These are phyloP conservation scores for Camptophora hylomeconis DNA, from an alignment of 2,329 filamentous ascomycete species.

Conservation along the genomic window DNA sequence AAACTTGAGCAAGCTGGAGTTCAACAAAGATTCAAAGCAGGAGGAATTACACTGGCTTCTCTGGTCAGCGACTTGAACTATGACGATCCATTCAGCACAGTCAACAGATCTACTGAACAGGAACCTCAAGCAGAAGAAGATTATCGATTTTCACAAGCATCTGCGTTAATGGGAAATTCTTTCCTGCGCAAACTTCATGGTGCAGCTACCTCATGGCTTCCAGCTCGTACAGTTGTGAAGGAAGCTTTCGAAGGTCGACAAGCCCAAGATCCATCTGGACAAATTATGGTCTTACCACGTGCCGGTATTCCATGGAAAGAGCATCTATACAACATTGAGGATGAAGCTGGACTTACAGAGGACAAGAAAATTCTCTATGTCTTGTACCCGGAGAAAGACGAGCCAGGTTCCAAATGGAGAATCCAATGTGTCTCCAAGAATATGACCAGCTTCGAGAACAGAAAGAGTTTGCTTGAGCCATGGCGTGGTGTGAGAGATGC, in stretches of 20 bases:
- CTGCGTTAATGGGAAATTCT: constrained; percentile 72
- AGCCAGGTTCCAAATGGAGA: constrained; percentile 72
- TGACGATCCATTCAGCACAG: constrained; percentile 36
- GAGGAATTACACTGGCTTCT: constrained; percentile 71
- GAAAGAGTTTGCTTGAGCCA: constrained; percentile 76
- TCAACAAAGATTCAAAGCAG: constrained; percentile 69
- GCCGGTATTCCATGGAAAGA: constrained; percentile 84
- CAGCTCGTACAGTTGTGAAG: constrained; percentile 67
- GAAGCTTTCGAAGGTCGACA: constrained; percentile 58
- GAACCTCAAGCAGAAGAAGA: constrained; percentile 66
- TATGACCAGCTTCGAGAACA: constrained; percentile 78
- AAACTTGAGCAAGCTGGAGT: constrained; percentile 57
- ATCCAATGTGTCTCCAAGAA: constrained; percentile 81
- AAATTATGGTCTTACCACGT: constrained; percentile 69
- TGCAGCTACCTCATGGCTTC: constrained; percentile 67
- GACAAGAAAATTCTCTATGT: constrained; percentile 64
- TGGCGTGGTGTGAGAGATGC: constrained; percentile 88
- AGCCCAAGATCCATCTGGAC: constrained; percentile 58
- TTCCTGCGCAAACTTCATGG: constrained; percentile 72
- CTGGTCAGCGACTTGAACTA: constrained; percentile 71
- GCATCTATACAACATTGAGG: constrained; percentile 81
- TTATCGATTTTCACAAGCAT: constrained; percentile 62
- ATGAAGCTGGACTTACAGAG: constrained; percentile 34
- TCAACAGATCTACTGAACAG: constrained; percentile 35
- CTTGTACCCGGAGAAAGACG: constrained; percentile 73